Base-by-base conservation (phyloP, 768 basidiomycete genomes). In the Psilocybe cyanescens region DNA sequence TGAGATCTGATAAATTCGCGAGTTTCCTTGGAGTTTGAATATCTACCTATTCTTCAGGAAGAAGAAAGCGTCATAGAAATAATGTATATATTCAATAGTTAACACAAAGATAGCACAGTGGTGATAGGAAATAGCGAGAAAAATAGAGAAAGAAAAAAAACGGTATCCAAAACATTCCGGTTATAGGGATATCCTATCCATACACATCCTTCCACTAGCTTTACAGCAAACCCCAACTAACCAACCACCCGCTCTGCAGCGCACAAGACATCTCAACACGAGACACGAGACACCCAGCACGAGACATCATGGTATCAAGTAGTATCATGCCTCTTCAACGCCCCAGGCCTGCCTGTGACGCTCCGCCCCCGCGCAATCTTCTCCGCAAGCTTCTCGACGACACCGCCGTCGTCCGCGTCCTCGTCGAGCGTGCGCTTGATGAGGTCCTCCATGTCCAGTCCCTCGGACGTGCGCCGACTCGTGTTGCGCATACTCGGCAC, bases 281-380 rank as follows among this genome's bases (percentile, higher is more conserved):
- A 6, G 30, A 28, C 44, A 29, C 28, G 14, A 46, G 28, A 24
- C 24, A 24, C 24, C 24, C 0, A 24, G 0, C 24, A 24, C 24
- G 24, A 24, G 24, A 24, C 24, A 24, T 24, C 24, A 0, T 2
- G 31, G 31, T n/a, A 35, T 60, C 50, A 64, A 48, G 63, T 56
- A n/a, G 87, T 89, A 59, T 86, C 89, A 67, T 83, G 83, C 69
- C 89, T 79, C 80, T 88, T 91, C 70, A 90, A 73, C 48, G 82
- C 79, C 28, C 73, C 69, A 12, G 85, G 86, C 64, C 82, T 73
- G 53, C 78, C 81, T 12, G 79, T 75, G 14, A 77, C 64, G 61
- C 69, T 75, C 64, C 84, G 74, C 33, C 81, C 83, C 54, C 80
- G 76, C 33, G 90, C 86, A 64, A 90, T 83, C 67, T 78, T 75